These are phyloP conservation scores for Mucor racemosus DNA, from an alignment of 371 early-diverging fungal species.

Conservation along the genomic window DNA sequence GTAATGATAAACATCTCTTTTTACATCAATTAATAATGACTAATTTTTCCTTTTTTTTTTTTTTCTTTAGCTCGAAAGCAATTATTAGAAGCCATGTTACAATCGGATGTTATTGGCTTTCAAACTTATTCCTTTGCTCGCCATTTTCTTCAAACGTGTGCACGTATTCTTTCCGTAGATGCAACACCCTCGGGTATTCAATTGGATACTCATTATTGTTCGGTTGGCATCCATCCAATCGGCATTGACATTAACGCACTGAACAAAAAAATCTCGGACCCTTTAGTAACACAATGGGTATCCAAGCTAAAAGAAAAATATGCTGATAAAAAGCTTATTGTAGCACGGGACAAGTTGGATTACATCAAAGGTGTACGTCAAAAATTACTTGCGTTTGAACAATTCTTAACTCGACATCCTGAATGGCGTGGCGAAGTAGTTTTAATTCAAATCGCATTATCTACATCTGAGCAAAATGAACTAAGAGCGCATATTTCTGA, in stretches of 20 bases:
- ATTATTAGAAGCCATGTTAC: constrained; percentile 85
- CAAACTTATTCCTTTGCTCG: constrained; percentile 93
- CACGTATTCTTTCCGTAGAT: constrained; percentile 82
- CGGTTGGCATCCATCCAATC: constrained; percentile 94
- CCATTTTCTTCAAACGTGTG: constrained; percentile 90
- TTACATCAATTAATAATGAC: neutral
- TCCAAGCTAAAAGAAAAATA: constrained; percentile 79
- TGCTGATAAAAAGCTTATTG: constrained; percentile 83
- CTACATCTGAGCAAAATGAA: constrained; percentile 72
- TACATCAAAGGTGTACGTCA: constrained; percentile 98
- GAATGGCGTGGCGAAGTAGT: constrained; percentile 89
- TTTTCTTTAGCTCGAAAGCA: constrained; percentile 65
- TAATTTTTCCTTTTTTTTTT: neutral
- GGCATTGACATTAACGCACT: constrained; percentile 77
- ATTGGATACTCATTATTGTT: constrained; percentile 75
- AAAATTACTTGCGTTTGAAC: constrained; percentile 93
- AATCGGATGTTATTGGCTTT: constrained; percentile 86
- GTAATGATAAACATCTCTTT: constrained; percentile 38
- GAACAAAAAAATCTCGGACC: constrained; percentile 63
- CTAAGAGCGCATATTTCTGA: constrained; percentile 85
- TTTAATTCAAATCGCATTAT: constrained; percentile 72
- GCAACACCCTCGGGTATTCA: constrained; percentile 85
- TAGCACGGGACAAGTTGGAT: constrained; percentile 98
- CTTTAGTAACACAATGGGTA: constrained; percentile 77
- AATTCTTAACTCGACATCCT: constrained; percentile 86